Evolutionary conservation across 1,284 basidiomycete genomes (phyloP), one percentile per base, ranked within the genome.

Genomic region (Ceratobasidium sp.): DNA sequence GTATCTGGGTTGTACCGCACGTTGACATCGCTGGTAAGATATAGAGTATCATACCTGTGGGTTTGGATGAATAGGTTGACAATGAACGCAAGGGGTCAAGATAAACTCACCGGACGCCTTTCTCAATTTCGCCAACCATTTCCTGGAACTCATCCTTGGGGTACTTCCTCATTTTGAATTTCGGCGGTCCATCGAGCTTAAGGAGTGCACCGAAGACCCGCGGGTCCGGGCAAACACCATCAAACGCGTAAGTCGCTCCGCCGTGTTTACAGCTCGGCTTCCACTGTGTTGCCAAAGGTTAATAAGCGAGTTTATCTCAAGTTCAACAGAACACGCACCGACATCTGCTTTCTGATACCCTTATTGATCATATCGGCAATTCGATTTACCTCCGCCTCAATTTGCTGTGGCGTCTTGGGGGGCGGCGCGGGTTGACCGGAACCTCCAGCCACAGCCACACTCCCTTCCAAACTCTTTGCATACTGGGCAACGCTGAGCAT

Each of bases 1-100:
- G 70, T 71, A 18, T 53, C 77, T 6, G 69, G 55, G 70, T 78
- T 73, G 42, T 61, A 78, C 1, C 69, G 68, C 20, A 78, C 77
- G 42, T 78, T 78, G 58, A 78, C 61, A 40, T 73, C 69, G 12
- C 68, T 56, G 3, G 69, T 78, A 23, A 78, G 60, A 15, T 64
- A 39, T 23, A 78, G 77, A 10, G 26, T 64, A 18, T 66, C 77
- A 51, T 78, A 78, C 33, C 77, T 67, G 42, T 61, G 53, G 33
- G 13, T 51, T 78, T 23, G 46, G n/a, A 28, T 44, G 33, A 3
- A 13, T 55, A 2, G 2, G 33, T 3, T 12, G 42, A 3, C 33
- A 26, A n/a, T 6, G 20, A 42, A 58, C 7, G 5, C 40, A 18
- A 20, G 18, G 46, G 33, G 2, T 18, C 26, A 33, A n/a, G 39